Evolutionary conservation across 495 filamentous ascomycete genomes (phyloP).

Genomic region (Tetracladium marchalianum): DNA sequence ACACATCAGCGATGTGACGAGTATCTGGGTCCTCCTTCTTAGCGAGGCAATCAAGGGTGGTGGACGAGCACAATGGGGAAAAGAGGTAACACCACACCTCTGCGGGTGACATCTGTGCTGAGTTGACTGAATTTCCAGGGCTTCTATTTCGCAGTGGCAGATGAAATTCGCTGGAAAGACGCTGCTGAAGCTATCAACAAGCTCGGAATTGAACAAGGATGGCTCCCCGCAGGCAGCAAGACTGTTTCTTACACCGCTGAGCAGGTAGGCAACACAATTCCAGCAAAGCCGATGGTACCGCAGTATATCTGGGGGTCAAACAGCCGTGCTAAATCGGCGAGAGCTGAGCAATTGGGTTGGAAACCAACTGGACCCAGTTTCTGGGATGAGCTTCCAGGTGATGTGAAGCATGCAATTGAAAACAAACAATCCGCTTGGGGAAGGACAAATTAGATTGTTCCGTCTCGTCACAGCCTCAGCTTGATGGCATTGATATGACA

Average conservation of each 20-base stretch:
- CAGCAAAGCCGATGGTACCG: background rate
- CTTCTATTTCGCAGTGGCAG: constrained; percentile 3
- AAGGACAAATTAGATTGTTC: no score
- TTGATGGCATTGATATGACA: no score
- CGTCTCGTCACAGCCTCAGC: no score
- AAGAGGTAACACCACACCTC: background rate
- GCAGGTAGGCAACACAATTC: constrained; percentile 67
- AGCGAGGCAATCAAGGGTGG: background rate
- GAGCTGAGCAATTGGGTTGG: constrained; percentile 1
- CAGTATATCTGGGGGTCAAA: constrained; percentile 2
- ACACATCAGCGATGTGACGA: background rate
- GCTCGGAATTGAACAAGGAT: background rate
- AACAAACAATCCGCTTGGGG: background rate
- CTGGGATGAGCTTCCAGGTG: constrained; percentile 1
- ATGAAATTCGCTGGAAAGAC: background rate
- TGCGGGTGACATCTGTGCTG: constrained; percentile 49
- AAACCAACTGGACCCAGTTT: constrained; percentile 1
- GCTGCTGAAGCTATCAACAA: constrained; percentile 1
- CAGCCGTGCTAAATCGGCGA: constrained; percentile 1
- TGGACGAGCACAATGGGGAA: constrained; percentile 1
- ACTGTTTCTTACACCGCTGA: constrained; percentile 47
- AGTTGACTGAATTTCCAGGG: background rate
- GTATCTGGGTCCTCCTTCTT: background rate
- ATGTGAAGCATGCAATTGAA: background rate
- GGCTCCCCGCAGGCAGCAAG: constrained; percentile 1